Evolutionary conservation across 2,329 filamentous ascomycete genomes (phyloP).

Genomic region (Dothideomycetes sp.): DNA sequence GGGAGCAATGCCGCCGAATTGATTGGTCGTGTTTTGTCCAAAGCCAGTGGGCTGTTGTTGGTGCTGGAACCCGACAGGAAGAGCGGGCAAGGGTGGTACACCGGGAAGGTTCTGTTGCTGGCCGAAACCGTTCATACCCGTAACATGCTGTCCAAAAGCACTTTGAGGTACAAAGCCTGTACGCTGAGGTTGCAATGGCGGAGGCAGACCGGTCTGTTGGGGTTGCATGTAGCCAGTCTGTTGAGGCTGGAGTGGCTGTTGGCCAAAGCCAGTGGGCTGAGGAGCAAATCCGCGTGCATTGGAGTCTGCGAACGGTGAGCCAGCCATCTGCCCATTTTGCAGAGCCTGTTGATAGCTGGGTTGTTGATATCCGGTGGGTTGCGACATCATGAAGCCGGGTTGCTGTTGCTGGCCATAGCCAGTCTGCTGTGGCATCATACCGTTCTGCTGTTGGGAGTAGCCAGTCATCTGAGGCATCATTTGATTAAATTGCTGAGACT

Average conservation of each 20-base stretch:
- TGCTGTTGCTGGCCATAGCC: conserved; percentile 35
- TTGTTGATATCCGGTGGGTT: conserved; percentile 19
- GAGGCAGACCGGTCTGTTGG: conserved; percentile 31
- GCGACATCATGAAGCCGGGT: conserved; percentile 23
- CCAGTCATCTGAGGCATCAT: conserved; percentile 26
- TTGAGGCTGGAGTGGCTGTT: conserved; percentile 32
- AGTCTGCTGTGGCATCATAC: conserved; percentile 27
- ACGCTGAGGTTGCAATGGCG: conserved; percentile 36
- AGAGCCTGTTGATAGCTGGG: conserved; percentile 37
- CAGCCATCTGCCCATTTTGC: conserved; percentile 32
- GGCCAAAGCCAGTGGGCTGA: conserved; percentile 28
- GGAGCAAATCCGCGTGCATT: conserved; percentile 31
- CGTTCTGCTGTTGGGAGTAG: conserved; percentile 27
- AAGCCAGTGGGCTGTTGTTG: conserved; percentile 19
- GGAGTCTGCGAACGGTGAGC: conserved; percentile 46
- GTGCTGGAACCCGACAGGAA: background rate
- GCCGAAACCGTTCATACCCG: conserved; percentile 33
- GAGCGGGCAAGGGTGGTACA: background rate
- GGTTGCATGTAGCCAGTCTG: conserved; percentile 45
- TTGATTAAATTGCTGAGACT: conserved; percentile 24
- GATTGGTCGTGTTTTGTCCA: conserved; percentile 8
- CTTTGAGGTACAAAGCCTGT: conserved; percentile 29
- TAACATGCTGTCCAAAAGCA: conserved; percentile 21
- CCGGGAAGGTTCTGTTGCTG: conserved; percentile 16
- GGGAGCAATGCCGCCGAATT: background rate